Base-by-base conservation (phyloP, 2,329 filamentous ascomycete species). In the Clonostachys rosea region DNA sequence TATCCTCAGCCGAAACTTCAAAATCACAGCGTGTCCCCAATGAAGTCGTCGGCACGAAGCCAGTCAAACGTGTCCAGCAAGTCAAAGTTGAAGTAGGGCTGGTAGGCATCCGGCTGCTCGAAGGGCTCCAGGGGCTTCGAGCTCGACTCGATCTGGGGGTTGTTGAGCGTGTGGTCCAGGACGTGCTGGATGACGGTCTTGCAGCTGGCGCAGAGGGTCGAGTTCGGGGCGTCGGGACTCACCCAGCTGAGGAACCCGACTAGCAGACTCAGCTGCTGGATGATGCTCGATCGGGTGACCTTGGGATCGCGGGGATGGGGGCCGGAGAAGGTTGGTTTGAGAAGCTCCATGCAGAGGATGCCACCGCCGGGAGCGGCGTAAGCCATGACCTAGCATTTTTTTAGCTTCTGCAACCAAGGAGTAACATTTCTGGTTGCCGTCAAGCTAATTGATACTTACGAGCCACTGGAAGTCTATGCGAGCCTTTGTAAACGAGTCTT, bases 171-270 rank as follows among this genome's bases (percentile, higher is more conserved):
- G 40, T 73, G 66, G 47, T 77, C 73, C n/a, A 78, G 59, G 6
- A 76, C 74, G 17, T 65, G 70, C 50, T 72, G 65, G 43, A 39
- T 39, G 12, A 39, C 14, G 17, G 17, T 18, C 36, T 39, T 39
- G 36, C 36, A 39, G 36, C 36, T 39, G 36, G 17, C 36, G 36
- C 14, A 39, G 36, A 18, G 36, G 36, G 10, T 9, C 7, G 36
- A 39, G 36, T 78, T 78, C 2, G 73, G 71, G 1, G 71, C 73
- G 9, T 64, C 62, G 1, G 70, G 70, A 7, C 63, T 61, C 6
- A 77, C 63, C 71, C 73, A 76, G 48, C 74, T 69, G 5, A 77
- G 60, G 49, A 75, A 77, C 0, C 71, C 73, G 6, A 75, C 66
- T 2, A 78, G 62, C 5, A 77, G 65, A 49, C 69, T 75, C 9